A percentile compares a stretch with the other conserved stretches of the same genome.
Conservation (phyloP, 345 rosid species). For the Iberis pinnata region DNA sequence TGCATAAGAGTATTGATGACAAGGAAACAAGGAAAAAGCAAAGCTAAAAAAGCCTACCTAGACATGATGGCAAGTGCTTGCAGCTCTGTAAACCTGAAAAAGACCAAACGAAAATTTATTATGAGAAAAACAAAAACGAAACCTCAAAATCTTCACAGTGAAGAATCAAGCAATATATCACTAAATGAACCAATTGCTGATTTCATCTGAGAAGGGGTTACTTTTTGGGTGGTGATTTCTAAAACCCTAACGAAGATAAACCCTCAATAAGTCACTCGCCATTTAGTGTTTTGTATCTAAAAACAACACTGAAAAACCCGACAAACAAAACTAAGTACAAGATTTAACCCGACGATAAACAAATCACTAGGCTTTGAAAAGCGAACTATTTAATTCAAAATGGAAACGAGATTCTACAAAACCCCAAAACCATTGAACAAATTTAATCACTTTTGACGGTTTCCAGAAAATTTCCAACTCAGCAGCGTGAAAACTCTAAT, state of each 20-base stretch:
- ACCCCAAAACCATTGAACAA: too few relatives aligned
- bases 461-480: slow-evolving; percentile 16
- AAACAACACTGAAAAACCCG: too few relatives aligned
- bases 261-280: too few relatives aligned
- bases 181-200: too few relatives aligned
- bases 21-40: neutral
- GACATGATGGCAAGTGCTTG: slow-evolving; percentile 25
- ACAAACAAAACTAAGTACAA: too few relatives aligned
- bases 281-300: too few relatives aligned
- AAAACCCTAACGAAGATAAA: too few relatives aligned
- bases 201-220: neutral
- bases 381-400: neutral
- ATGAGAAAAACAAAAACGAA: too few relatives aligned
- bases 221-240: neutral
- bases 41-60: slow-evolving; percentile 24
- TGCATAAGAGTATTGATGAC: too few relatives aligned
- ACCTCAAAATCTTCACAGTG: too few relatives aligned
- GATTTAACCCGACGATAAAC: too few relatives aligned
- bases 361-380: too few relatives aligned
- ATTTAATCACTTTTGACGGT: neutral
- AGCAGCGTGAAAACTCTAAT: slow-evolving; percentile 20
- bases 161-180: neutral
- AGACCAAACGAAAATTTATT: neutral
- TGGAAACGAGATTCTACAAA: neutral
- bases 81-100: slow-evolving; percentile 20